Percentiles rank a stretch among this genome's conserved stretches.
phyloP scores from a whole-genome alignment of 31 red algal genomes.

The Asparagopsis taxiformis region DNA sequence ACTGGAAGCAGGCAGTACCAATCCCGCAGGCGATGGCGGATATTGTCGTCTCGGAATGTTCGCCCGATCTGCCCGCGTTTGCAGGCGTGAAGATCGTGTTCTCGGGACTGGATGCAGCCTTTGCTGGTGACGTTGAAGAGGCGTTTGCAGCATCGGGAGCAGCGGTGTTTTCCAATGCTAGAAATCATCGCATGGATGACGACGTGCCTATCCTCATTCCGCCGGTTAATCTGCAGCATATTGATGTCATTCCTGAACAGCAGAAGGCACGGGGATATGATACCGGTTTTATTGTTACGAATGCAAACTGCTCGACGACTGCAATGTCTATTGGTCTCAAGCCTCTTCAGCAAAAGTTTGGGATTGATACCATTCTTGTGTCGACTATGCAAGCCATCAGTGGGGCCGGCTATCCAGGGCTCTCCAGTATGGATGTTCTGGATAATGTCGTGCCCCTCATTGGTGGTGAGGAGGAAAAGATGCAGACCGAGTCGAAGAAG shows the following conservation, averaged over 20 bases:
- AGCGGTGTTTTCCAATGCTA: conserved; percentile 97
- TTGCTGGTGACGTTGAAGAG: conserved; percentile 91
- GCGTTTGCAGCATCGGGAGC: conserved; percentile 76
- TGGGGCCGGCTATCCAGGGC: conserved; percentile 94
- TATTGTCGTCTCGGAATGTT: conserved; percentile 78
- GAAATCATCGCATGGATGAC: conserved; percentile 92
- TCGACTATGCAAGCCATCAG: conserved; percentile 98
- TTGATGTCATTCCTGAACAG: conserved; percentile 81
- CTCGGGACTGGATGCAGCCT: conserved; percentile 80
- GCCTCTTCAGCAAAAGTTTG: conserved; percentile 82
- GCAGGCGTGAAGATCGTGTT: conserved; percentile 79
- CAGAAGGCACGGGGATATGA: conserved; percentile 43
- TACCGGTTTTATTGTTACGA: conserved; percentile 90
- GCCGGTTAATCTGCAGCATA: conserved; percentile 87
- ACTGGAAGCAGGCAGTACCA: conserved; percentile 94
- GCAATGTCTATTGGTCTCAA: conserved; percentile 90
- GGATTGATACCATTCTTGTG: conserved; percentile 89
- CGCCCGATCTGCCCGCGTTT: conserved; percentile 40
- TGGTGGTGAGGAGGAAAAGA: conserved; percentile 95
- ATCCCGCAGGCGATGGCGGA: conserved; percentile 70
- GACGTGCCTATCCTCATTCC: conserved; percentile 99
- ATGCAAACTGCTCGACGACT: conserved; percentile 98
- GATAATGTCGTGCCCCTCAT: conserved; percentile 97
- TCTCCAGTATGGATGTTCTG: conserved; percentile 92
- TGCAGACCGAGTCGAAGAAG: conserved; percentile 92